Evolutionary conservation across 1,284 basidiomycete species (phyloP), one percentile per base, ranked within the genome.

Genomic region (Apiotrichum brassicae): DNA sequence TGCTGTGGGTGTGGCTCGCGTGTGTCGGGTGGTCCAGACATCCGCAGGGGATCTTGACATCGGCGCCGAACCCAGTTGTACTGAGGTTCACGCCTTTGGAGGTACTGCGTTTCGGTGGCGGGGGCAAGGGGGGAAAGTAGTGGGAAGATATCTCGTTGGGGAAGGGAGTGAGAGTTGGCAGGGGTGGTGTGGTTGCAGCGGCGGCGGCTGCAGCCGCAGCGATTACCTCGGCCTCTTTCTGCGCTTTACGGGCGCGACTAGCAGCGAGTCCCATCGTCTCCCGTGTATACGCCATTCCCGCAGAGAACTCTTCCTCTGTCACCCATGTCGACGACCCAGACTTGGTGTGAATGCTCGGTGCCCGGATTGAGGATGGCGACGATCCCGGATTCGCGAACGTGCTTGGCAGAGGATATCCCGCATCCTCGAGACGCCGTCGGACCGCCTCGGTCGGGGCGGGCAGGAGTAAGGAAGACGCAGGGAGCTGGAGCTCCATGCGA

Each of bases 401-500:
- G 16, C 11, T 23, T 4, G 50, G 39, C 6, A 61, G 46, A 7
- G 60, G 57, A 25, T 52, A 64, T 16, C 51, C 52, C 3, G 60
- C 62, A 18, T 46, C 54, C 9, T 57, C 25, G 7, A 64, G 59
- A 2, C 47, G 48, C 19, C 47, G 48, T 6, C 49, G 43, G 4
- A 58, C 51, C 5, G 56, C 43, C 8, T 43, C 42, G 23, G 56
- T 49, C 4, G 62, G 62, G 11, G 48, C 38, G 9, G 61, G 58
- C 12, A 64, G 28, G 12, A 28, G 34, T 2, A 58, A 22, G 4
- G 48, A 28, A 6, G 56, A 57, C 0, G 61, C 56, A 2, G 61
- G 62, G 8, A 64, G 53, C 26, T 43, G 18, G 9, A 64, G 48
- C 14, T 59, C 54, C 1, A 64, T 44, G 13, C 62, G 48, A 14